Evolutionary conservation across 2,329 filamentous ascomycete species (phyloP), one percentile per base, ranked within the genome.

Genomic region (Emericellopsis cladophorae): DNA sequence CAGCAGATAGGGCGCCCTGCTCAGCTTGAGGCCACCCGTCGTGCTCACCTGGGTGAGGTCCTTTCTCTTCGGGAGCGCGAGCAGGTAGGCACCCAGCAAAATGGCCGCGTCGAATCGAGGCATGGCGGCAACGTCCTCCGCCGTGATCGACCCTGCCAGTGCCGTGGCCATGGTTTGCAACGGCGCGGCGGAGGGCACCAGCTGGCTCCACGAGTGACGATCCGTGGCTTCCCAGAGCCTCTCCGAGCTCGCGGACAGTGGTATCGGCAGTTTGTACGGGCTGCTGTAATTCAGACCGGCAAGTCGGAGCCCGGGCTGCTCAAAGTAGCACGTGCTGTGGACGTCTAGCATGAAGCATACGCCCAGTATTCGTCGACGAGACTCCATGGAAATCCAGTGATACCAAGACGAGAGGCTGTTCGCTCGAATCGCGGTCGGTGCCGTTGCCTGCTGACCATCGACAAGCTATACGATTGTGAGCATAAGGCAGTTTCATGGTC

Each of bases 291-390:
- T 56, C 48, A 67, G 56, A 35, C 59, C 60, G 26, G 55, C 51
- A 10, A 52, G 41, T 2, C 43, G 35, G 22, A 56, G 54, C 31
- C 58, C 56, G 15, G 59, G 61, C 46, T 72, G 69, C 53, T 78
- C 68, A 40, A 71, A 64, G 48, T 73, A 77, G 45, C 68, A 59
- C 45, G 70, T 66, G 50, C 70, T 65, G 45, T 77, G 74, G 7
- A 68, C 61, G 51, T 79, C 74, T 42, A 74, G 58, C 40, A 75
- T 55, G 53, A 77, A 75, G 55, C 72, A 78, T 12, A 66, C 67
- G 29, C 68, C 61, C n/a, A 76, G 57, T 23, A 79, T 61, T 34
- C 75, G 67, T 42, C 71, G 67, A 41, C 60, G 62, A 7, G 69
- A 61, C 54, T 79, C 75, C 39, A 57, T 54, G 36, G 68, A 56